Base-by-base conservation (phyloP, 2,329 filamentous ascomycete genomes). In the Nemania sp. region DNA sequence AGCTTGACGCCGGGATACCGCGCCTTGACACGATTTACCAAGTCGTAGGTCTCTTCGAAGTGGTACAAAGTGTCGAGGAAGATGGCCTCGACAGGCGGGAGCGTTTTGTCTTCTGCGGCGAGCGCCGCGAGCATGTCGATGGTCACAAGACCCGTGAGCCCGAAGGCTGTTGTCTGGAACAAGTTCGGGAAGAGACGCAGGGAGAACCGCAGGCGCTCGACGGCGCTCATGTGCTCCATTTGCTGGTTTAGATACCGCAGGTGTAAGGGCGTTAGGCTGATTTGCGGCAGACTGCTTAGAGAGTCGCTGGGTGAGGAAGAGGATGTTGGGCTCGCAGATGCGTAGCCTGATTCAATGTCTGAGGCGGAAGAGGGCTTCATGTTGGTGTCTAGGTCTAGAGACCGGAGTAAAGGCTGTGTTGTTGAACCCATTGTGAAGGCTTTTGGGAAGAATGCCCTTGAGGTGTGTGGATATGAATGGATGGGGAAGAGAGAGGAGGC, bases 171-270 rank as follows among this genome's bases (percentile, higher is more conserved):
- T 37, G 89, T 90, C 74, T 94, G 90, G 76, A 84, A 97, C 39
- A 97, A 84, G 70, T 88, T 88, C 66, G 94, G 94, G 66, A 99
- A 88, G 65, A 93, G 88, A 65, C 89, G 86, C 70, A 93, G 89
- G 80, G 88, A 91, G 89, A 96, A 97, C 75, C 86, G 88, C 57
- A 99, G 83, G 66, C 97, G 88, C 61, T 97, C 93, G 81, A 93
- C 80, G 57, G 94, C 90, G 69, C 92, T 85, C 73, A 97, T 89
- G 68, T 86, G 83, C 72, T 94, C 89, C 64, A 99, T 78, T 73
- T 96, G 91, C 61, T 85, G 76, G 80, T 99, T 99, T 71, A 99
- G 81, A 73, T 93, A 93, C 66, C 90, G 87, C 64, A 97, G 80
- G 73, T 99, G 93, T 60, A 88, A 83, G 71, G 88, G 88, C 62